Evolutionary conservation across 208 protist genomes (phyloP).

Genomic region (Trypanosoma scelopori): DNA sequence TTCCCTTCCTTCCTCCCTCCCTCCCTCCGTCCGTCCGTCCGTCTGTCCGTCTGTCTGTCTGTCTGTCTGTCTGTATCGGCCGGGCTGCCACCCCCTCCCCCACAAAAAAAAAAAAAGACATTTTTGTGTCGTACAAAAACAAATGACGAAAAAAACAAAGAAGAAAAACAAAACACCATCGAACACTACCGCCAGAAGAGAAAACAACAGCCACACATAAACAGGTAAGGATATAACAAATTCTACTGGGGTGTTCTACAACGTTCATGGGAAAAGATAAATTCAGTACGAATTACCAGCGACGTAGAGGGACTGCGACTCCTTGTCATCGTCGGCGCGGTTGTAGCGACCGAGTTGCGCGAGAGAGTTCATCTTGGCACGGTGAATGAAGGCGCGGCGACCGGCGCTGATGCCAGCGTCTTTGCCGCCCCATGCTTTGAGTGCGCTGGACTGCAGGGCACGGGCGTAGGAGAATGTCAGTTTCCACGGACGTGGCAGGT

Average conservation of each 20-base stretch:
- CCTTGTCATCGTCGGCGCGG: constrained; percentile 67
- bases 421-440: constrained; percentile 94
- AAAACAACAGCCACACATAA: no score
- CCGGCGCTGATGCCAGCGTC: constrained; percentile 47
- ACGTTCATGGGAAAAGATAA: neutral
- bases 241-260: neutral
- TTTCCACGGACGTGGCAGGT: constrained; percentile 77
- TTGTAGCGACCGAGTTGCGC: constrained; percentile 81
- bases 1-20: no score
- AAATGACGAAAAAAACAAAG: no score
- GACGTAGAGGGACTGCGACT: constrained; percentile 84
- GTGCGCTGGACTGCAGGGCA: constrained; percentile 91
- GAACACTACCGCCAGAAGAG: no score
- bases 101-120: no score
- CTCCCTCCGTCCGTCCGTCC: no score
- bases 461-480: constrained; percentile 96
- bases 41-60: no score
- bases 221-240: constrained; percentile 18
- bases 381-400: constrained; percentile 73
- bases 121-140: no score
- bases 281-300: constrained; percentile 84
- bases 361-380: constrained; percentile 80
- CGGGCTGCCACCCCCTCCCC: no score
- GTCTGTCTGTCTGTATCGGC: no score
- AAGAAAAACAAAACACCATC: no score